Evolutionary conservation across 495 filamentous ascomycete species (phyloP).

Genomic region (Venustampulla echinocandica): DNA sequence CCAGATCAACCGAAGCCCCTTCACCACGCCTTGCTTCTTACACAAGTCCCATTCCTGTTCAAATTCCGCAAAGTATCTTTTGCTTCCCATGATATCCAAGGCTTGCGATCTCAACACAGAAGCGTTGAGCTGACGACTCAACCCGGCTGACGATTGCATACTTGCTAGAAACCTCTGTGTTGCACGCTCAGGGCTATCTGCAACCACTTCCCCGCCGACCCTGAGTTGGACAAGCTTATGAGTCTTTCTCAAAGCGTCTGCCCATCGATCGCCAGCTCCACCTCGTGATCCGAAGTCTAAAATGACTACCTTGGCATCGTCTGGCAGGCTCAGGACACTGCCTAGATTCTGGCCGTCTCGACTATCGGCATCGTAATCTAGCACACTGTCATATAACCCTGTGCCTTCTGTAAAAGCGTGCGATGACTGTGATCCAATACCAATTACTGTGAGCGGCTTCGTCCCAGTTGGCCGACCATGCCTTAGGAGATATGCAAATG

Average conservation of each 20-base stretch:
- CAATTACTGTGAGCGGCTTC: slow-evolving; percentile 27
- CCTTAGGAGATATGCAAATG: slow-evolving; percentile 32
- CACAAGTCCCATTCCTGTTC: slow-evolving; percentile 28
- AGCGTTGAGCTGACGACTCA: slow-evolving; percentile 35
- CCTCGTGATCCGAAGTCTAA: slow-evolving; percentile 44
- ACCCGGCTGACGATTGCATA: slow-evolving; percentile 7
- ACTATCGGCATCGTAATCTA: slow-evolving; percentile 25
- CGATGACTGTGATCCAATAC: slow-evolving; percentile 28
- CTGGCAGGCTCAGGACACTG: slow-evolving; percentile 15
- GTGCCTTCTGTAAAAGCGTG: slow-evolving; percentile 25
- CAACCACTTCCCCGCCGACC: slow-evolving; percentile 31
- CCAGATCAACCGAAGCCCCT: slow-evolving; percentile 33
- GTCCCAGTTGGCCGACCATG: slow-evolving; percentile 14
- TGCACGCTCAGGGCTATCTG: slow-evolving; percentile 9
- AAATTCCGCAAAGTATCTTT: slow-evolving; percentile 26
- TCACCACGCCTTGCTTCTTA: slow-evolving; percentile 24
- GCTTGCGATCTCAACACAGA: slow-evolving; percentile 32
- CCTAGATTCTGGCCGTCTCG: slow-evolving; percentile 6
- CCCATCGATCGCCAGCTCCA: slow-evolving; percentile 29
- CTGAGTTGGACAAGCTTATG: slow-evolving; percentile 28
- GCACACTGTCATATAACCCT: slow-evolving; percentile 29
- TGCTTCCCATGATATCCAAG: slow-evolving; percentile 24
- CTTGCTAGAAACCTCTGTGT: slow-evolving; percentile 6
- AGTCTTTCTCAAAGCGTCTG: slow-evolving; percentile 22
- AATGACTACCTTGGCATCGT: slow-evolving; percentile 36